Conservation (phyloP, 129 eudicot species). For the Helichrysum umbraculigerum region DNA sequence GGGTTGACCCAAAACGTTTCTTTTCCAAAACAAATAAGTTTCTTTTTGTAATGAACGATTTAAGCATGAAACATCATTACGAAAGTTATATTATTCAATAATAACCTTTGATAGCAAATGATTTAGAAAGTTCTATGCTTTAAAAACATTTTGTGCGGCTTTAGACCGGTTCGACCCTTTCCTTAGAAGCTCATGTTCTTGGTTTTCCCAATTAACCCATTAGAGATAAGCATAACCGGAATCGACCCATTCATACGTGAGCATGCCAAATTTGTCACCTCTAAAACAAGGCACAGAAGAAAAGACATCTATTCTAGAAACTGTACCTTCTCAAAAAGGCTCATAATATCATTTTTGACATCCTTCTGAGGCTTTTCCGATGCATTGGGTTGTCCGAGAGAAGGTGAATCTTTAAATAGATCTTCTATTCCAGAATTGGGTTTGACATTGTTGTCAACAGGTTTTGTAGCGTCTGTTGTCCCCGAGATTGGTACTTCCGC, state of each 20-base stretch:
- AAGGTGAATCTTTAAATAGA: slow-evolving; percentile 55
- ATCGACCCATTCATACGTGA: not conserved
- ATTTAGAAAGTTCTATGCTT: slow-evolving; percentile 12
- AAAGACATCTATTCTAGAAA: not conserved
- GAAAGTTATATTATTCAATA: not conserved
- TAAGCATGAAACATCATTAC: not conserved
- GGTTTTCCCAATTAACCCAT: not conserved
- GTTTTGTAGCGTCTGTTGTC: slow-evolving; percentile 34
- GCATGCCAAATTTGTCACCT: not conserved
- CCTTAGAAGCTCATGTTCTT: not conserved
- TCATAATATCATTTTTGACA: slow-evolving; percentile 91
- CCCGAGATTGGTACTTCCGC: slow-evolving; percentile 52
- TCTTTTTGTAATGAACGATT: not conserved
- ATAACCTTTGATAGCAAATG: not conserved
- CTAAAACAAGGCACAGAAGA: slow-evolving; percentile 5
- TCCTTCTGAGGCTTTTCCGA: slow-evolving; percentile 72
- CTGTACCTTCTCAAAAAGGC: slow-evolving; percentile 90
- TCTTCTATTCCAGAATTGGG: slow-evolving; percentile 44
- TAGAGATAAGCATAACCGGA: not conserved
- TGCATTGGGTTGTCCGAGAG: slow-evolving; percentile 42
- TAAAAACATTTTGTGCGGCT: not conserved
- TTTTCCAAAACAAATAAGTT: not conserved
- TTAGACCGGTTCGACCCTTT: not conserved
- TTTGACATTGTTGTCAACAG: slow-evolving; percentile 32
- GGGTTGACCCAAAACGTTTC: not conserved